phyloP scores from a whole-genome alignment of 1,284 basidiomycete species.

The Irpex sp. region DNA sequence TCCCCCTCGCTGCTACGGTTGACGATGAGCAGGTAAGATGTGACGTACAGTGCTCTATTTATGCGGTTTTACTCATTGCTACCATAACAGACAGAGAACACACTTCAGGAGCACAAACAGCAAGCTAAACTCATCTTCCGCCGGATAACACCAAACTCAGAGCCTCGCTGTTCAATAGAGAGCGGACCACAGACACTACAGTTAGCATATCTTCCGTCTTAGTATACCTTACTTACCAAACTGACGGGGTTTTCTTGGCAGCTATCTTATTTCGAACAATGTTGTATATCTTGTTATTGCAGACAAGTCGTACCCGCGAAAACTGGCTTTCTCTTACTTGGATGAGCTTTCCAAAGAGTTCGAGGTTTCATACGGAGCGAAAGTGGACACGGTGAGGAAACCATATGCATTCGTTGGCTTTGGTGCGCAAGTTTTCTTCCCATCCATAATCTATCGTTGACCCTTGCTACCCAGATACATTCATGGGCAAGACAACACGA shows the following conservation, averaged over 20 bases:
- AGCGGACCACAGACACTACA: slow-evolving; percentile 93
- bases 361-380: slow-evolving; percentile 83
- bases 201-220: slow-evolving; percentile 35
- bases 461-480: slow-evolving; percentile 67
- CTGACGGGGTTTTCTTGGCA: slow-evolving; percentile 28
- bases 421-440: slow-evolving; percentile 48
- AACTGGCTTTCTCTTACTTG: slow-evolving; percentile 96
- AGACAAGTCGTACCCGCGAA: slow-evolving; percentile 96
- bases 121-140: slow-evolving; percentile 97
- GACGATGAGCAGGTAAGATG: slow-evolving; percentile 85
- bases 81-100: slow-evolving; percentile 75
- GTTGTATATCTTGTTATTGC: slow-evolving; percentile 96
- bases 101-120: slow-evolving; percentile 96
- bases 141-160: slow-evolving; percentile 89
- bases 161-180: slow-evolving; percentile 96
- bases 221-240: not conserved
- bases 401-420: slow-evolving; percentile 97
- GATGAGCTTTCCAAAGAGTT: slow-evolving; percentile 98
- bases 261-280: slow-evolving; percentile 92
- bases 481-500: slow-evolving; percentile 97
- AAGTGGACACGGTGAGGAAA: slow-evolving; percentile 81
- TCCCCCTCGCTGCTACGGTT: slow-evolving; percentile 91
- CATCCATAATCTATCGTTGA: not conserved
- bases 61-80: not conserved
- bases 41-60: not conserved